phyloP scores from a whole-genome alignment of 768 basidiomycete genomes.

The Cystoderma amianthinum region DNA sequence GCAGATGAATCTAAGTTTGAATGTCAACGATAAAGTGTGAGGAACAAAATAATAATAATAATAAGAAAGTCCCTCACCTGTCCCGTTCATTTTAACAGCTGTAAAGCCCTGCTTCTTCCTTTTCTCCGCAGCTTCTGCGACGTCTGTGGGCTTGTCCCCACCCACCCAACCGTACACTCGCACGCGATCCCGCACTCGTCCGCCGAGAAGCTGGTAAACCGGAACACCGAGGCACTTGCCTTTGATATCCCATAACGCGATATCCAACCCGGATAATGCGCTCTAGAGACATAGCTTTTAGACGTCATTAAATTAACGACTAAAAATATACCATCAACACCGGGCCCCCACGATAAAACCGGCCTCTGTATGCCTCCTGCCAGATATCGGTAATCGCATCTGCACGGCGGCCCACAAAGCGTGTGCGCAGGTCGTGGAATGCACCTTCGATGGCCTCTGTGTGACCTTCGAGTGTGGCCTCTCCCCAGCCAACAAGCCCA shows the following conservation, averaged over 20 bases:
- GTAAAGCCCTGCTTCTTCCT: slow-evolving; percentile 61
- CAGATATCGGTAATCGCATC: slow-evolving; percentile 69
- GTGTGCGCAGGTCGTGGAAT: slow-evolving; percentile 46
- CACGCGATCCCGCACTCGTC: slow-evolving; percentile 55
- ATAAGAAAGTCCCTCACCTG: slow-evolving; percentile 27
- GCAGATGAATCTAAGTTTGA: slow-evolving; percentile 22
- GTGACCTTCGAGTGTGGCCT: slow-evolving; percentile 67
- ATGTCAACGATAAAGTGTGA: neutral
- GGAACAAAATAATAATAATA: neutral
- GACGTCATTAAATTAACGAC: neutral
- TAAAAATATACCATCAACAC: slow-evolving; percentile 50
- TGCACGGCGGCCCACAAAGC: slow-evolving; percentile 55
- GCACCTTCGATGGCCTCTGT: slow-evolving; percentile 72
- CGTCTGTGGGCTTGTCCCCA: slow-evolving; percentile 46
- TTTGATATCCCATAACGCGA: slow-evolving; percentile 74
- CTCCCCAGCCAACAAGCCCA: slow-evolving; percentile 68
- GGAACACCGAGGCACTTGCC: slow-evolving; percentile 68
- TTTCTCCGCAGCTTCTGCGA: slow-evolving; percentile 40
- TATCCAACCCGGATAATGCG: slow-evolving; percentile 55
- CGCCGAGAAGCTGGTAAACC: slow-evolving; percentile 62
- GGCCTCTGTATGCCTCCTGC: slow-evolving; percentile 57
- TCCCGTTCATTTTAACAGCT: slow-evolving; percentile 70
- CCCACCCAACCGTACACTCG: slow-evolving; percentile 59
- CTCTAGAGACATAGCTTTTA: slow-evolving; percentile 23
- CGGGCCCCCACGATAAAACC: slow-evolving; percentile 69